These are phyloP conservation scores for Cajanus cajan DNA, from an alignment of 306 rosid genomes.

Conservation along the genomic window DNA sequence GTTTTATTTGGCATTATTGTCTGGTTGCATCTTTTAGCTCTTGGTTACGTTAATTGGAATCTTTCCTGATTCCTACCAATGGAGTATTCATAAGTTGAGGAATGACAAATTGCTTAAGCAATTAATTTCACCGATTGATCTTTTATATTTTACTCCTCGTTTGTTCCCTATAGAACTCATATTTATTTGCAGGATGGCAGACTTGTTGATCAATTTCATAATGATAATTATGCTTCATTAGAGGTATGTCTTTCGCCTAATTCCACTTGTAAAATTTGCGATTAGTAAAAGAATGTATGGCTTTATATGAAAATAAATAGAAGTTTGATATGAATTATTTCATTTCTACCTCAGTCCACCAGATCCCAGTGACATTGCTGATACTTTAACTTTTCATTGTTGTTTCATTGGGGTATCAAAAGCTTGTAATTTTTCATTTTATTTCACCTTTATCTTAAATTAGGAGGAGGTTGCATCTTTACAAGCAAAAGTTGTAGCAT, in stretches of 20 bases:
- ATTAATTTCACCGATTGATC: neutral
- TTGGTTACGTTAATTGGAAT: neutral
- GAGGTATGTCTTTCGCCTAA: constrained; percentile 50
- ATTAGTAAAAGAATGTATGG: neutral
- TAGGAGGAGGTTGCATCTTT: constrained; percentile 80
- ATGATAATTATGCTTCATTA: constrained; percentile 50
- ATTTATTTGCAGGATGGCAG: constrained; percentile 59
- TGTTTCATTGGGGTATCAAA: constrained; percentile 13
- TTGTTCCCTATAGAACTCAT: constrained; percentile 6
- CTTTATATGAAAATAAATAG: constrained; percentile 18
- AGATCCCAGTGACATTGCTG: neutral
- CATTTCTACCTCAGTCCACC: neutral
- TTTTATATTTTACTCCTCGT: constrained; percentile 6
- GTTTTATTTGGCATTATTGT: constrained; percentile 16
- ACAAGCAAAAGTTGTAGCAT: constrained; percentile 58
- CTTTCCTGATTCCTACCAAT: neutral
- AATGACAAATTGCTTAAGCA: constrained; percentile 5
- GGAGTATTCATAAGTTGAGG: neutral
- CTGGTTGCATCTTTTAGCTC: constrained; percentile 26
- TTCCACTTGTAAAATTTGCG: constrained; percentile 16
- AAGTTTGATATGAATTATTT: constrained; percentile 15
- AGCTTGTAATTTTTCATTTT: constrained; percentile 4
- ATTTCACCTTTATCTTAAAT: constrained; percentile 33
- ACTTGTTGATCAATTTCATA: constrained; percentile 56
- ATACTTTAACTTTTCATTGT: constrained; percentile 1